These are phyloP conservation scores for Trichosporon coremiiforme DNA, from an alignment of 1,284 basidiomycete genomes.

Conservation along the genomic window DNA sequence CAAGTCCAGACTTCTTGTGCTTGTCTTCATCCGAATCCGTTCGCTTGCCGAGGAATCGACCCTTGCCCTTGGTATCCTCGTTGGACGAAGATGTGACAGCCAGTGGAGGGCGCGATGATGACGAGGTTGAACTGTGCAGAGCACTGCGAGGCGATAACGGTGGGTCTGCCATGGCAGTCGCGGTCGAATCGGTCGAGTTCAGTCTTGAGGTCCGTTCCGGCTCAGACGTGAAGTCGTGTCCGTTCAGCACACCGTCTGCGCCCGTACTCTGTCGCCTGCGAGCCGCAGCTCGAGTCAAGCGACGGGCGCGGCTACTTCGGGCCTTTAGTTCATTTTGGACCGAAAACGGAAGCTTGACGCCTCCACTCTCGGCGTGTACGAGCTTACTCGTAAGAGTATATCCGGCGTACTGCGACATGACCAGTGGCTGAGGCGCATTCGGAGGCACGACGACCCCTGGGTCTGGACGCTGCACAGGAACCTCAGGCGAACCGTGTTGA, in stretches of 20 bases:
- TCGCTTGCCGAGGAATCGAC: slow-evolving; percentile 19
- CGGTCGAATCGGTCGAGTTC: slow-evolving; percentile 13
- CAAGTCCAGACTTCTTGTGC: slow-evolving; percentile 35
- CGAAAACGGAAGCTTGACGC: slow-evolving; percentile 44
- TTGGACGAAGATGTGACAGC: slow-evolving; percentile 23
- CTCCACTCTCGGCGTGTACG: slow-evolving; percentile 51
- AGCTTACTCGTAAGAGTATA: slow-evolving; percentile 44
- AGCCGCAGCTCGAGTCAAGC: slow-evolving; percentile 25
- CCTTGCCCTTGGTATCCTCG: slow-evolving; percentile 31
- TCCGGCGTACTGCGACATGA: slow-evolving; percentile 19
- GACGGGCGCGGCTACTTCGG: slow-evolving; percentile 25
- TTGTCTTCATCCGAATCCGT: slow-evolving; percentile 41
- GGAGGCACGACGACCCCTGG: background rate
- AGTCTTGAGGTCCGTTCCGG: slow-evolving; percentile 4
- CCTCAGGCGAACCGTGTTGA: slow-evolving; percentile 34
- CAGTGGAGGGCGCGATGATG: slow-evolving; percentile 1
- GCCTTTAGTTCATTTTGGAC: slow-evolving; percentile 29
- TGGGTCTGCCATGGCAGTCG: slow-evolving; percentile 20
- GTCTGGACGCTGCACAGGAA: background rate
- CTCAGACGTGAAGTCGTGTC: background rate
- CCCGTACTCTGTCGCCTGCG: slow-evolving; percentile 28
- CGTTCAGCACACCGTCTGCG: slow-evolving; percentile 18
- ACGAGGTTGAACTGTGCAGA: background rate
- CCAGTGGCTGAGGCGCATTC: slow-evolving; percentile 22
- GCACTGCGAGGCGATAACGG: background rate